Conservation (phyloP, 2,329 filamentous ascomycete genomes). For the Pyrenophora graminea region DNA sequence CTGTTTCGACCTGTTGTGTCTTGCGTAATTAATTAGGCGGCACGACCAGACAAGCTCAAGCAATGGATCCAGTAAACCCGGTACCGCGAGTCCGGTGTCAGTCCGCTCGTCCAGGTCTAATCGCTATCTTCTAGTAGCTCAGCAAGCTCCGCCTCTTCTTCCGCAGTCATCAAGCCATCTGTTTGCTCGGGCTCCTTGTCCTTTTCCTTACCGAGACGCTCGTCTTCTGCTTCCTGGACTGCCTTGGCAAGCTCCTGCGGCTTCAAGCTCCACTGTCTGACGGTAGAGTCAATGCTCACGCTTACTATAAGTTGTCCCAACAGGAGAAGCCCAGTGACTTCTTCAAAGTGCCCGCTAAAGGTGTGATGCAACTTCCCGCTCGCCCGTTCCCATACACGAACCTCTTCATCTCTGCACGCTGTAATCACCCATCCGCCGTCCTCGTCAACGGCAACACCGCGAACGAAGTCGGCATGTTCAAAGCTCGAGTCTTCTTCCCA, state of each 20-base stretch:
- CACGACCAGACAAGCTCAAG: constrained; percentile 27
- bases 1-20: constrained; percentile 28
- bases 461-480: constrained; percentile 85
- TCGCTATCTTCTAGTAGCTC: constrained; percentile 84
- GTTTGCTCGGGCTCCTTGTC: constrained; percentile 52
- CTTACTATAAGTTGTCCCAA: constrained; percentile 69
- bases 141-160: constrained; percentile 91
- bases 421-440: constrained; percentile 80
- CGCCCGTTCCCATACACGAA: constrained; percentile 82
- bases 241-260: constrained; percentile 63
- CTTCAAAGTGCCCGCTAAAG: constrained; percentile 86
- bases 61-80: constrained; percentile 24
- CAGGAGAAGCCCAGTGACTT: constrained; percentile 80
- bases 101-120: constrained; percentile 30
- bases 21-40: constrained; percentile 30
- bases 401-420: constrained; percentile 85
- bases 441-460: constrained; percentile 72
- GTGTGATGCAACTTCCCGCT: constrained; percentile 74
- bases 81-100: constrained; percentile 22
- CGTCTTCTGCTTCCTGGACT: constrained; percentile 54
- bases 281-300: constrained; percentile 86
- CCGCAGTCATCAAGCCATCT: constrained; percentile 70
- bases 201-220: constrained; percentile 53
- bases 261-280: constrained; percentile 79
- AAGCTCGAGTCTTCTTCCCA: constrained; percentile 76